Evolutionary conservation across 2,329 filamentous ascomycete genomes (phyloP).

Genomic region (Scytalidium sp.): DNA sequence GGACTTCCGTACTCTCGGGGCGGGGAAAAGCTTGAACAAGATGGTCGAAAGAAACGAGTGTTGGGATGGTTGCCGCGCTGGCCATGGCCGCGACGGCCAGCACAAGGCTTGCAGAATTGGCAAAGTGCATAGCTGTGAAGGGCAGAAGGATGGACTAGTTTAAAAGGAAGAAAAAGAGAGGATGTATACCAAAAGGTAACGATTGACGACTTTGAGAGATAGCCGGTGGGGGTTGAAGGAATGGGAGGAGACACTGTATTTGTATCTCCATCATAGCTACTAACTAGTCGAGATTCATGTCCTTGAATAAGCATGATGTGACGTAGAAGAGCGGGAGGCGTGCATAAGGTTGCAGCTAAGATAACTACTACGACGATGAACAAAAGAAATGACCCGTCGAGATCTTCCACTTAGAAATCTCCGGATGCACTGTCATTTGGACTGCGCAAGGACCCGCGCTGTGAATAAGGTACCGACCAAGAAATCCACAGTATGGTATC

Average conservation of each 20-base stretch:
- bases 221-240: not conserved
- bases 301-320: not conserved
- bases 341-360: not conserved
- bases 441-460: not conserved
- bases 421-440: not conserved
- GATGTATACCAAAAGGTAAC: not conserved
- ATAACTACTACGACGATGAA: not conserved
- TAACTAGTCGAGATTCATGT: not conserved
- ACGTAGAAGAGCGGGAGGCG: not conserved
- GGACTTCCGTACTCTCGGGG: not conserved
- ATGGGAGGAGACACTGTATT: not conserved
- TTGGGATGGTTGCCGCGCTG: not conserved
- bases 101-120: constrained; percentile 10
- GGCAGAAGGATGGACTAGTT: not conserved
- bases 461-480: too few relatives aligned
- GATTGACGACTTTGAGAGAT: not conserved
- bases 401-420: not conserved
- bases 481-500: too few relatives aligned
- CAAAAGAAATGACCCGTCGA: not conserved
- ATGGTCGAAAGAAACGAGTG: not conserved
- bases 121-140: constrained; percentile 9
- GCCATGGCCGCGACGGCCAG: constrained; percentile 8
- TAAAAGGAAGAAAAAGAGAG: not conserved
- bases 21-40: not conserved
- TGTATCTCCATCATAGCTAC: not conserved